Base-by-base conservation (phyloP, 2,329 filamentous ascomycete species). In the Fusarium sp. region DNA sequence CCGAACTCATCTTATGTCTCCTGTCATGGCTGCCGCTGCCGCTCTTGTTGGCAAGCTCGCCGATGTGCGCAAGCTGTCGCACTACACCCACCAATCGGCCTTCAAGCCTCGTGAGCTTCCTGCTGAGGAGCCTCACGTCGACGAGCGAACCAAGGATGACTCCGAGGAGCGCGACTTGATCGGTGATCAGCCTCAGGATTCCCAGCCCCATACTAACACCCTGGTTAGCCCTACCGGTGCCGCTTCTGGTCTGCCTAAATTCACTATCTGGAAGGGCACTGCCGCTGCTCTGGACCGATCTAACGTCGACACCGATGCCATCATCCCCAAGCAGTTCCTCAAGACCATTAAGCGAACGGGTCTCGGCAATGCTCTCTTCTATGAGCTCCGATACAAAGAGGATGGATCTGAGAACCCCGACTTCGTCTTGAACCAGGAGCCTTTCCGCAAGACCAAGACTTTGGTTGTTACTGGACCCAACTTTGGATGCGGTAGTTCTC, bases 331-430 rank as follows among this genome's bases (percentile, higher is more conserved):
- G 83, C 96, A 99, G 80, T 99, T 98, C 85, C 88, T 99, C 70
- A 99, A 98, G 86, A 99, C 96, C 42, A 98, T 98, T 83, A 98
- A 98, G 87, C 93, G 96, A 63, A 97, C 95, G 3, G 96, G 96
- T 71, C 92, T 99, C 12, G 94, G 94, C 62, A 87, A 85, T 25
- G 95, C 95, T 41, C 89, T 97, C 55, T 99, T 99, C 87, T 88
- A 94, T 80, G 90, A 89, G 69, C 90, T 93, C 82, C 90, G 96
- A 57, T 97, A 89, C 82, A 89, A 92, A 72, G 81, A 88, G 12
- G 90, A 93, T 74, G 92, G 91, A 68, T 85, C 86, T 21, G 92
- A 95, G 76, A 93, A 94, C 78, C 84, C 90, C 5, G 86, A 91
- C 50, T 99, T 98, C 76, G 83, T 98, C 62, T 90, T 99, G 55